Evolutionary conservation across 371 early-diverging fungal species (phyloP).

Genomic region (Lichtheimia ramosa): DNA sequence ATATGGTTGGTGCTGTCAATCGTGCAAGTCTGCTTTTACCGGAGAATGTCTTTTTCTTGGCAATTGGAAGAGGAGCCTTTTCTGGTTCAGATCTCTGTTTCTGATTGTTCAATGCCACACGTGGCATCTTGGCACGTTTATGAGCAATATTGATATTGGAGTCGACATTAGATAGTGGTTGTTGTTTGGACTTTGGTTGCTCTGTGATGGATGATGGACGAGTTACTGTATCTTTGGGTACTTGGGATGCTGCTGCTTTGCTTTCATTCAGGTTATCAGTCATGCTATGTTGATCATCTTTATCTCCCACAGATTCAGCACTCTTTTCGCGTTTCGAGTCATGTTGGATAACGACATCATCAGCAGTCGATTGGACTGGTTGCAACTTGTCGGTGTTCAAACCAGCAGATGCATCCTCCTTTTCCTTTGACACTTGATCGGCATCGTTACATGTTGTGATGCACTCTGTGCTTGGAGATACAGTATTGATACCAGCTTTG

Average conservation of each 20-base stretch:
- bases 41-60: background rate
- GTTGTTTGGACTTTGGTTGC: too few species aligned
- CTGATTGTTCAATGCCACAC: too few species aligned
- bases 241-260: background rate
- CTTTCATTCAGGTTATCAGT: background rate
- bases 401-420: background rate
- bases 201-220: background rate
- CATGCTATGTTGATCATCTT: background rate
- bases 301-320: background rate
- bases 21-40: slow-evolving; percentile 7
- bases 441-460: too few species aligned
- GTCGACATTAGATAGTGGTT: too few species aligned
- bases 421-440: background rate
- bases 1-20: slow-evolving; percentile 20
- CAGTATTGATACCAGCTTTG: too few species aligned
- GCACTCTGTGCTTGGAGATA: too few species aligned
- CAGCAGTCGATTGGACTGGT: too few species aligned
- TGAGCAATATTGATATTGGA: background rate
- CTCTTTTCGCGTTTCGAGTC: too few species aligned
- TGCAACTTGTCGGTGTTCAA: too few species aligned
- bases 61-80: background rate
- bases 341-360: too few species aligned
- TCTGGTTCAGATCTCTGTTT: too few species aligned
- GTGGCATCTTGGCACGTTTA: background rate
- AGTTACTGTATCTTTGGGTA: background rate